phyloP scores from a whole-genome alignment of 495 filamentous ascomycete species.

The Choiromyces venosus region DNA sequence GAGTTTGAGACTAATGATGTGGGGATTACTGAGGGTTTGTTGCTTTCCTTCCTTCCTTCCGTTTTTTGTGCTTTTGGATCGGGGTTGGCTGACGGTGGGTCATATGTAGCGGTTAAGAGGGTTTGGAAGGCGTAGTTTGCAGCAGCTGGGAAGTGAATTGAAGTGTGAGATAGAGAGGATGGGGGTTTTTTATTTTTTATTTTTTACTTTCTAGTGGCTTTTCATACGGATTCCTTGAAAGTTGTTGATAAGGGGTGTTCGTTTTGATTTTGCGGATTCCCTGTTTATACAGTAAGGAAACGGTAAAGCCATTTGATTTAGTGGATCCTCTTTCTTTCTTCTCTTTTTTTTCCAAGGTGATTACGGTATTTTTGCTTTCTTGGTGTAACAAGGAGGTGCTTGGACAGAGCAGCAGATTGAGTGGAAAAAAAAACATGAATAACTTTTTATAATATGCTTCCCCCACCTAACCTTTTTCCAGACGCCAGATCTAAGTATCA shows the following conservation, averaged over 20 bases:
- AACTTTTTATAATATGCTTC: neutral
- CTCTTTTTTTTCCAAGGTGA: neutral
- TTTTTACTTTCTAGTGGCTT: neutral
- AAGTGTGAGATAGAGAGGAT: too few species aligned
- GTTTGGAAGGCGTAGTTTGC: constrained; percentile 39
- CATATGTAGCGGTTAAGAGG: constrained; percentile 25
- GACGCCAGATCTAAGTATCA: neutral
- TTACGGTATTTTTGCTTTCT: neutral
- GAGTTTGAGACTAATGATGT: constrained; percentile 99
- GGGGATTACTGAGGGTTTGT: constrained; percentile 67
- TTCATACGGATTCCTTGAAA: neutral
- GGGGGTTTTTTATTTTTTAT: too few species aligned
- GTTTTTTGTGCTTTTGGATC: neutral
- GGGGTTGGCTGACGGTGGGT: neutral
- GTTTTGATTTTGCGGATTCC: neutral
- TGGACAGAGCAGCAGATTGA: neutral
- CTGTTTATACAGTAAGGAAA: neutral
- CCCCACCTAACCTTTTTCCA: neutral
- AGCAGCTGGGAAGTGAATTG: neutral
- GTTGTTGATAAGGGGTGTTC: neutral
- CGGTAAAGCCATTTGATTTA: neutral
- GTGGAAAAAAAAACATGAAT: neutral
- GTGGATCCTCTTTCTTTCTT: neutral
- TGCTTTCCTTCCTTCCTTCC: too few species aligned
- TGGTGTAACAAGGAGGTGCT: neutral